A percentile compares a stretch with the other conserved stretches of the same genome.
These are phyloP conservation scores for Fusarium succisae DNA, from an alignment of 2,329 filamentous ascomycete species.

Conservation along the genomic window DNA sequence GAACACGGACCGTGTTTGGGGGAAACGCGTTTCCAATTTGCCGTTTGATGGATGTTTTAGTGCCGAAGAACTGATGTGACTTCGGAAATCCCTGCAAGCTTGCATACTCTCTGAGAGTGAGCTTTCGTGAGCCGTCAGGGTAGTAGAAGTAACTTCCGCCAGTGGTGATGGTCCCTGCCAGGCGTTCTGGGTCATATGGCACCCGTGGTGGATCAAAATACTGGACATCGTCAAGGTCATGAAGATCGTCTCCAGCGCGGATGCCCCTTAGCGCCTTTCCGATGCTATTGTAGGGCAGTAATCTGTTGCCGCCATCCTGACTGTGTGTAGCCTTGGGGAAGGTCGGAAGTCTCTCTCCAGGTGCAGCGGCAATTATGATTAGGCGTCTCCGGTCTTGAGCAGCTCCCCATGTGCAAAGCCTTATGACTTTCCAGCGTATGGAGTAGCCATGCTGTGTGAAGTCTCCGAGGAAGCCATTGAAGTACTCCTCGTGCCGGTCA, in stretches of 20 bases:
- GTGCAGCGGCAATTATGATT: slow-evolving; percentile 68
- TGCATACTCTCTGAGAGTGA: slow-evolving; percentile 75
- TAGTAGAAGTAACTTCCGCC: slow-evolving; percentile 71
- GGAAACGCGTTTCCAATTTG: slow-evolving; percentile 87
- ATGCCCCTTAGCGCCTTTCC: slow-evolving; percentile 53
- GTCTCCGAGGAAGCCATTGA: slow-evolving; percentile 68
- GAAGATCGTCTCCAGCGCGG: slow-evolving; percentile 48
- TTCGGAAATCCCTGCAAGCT: slow-evolving; percentile 75
- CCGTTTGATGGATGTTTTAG: slow-evolving; percentile 55
- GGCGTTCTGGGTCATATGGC: slow-evolving; percentile 57
- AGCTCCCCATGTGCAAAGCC: slow-evolving; percentile 60
- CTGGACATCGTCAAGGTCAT: slow-evolving; percentile 48
- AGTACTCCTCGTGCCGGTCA: slow-evolving; percentile 62
- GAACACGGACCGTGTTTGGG: slow-evolving; percentile 61
- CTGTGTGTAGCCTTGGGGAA: slow-evolving; percentile 72
- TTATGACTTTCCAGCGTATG: slow-evolving; percentile 72
- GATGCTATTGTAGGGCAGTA: slow-evolving; percentile 57
- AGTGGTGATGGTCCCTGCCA: slow-evolving; percentile 71
- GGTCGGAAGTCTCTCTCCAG: slow-evolving; percentile 74
- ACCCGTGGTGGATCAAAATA: slow-evolving; percentile 43
- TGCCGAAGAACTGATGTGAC: slow-evolving; percentile 64
- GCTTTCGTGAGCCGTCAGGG: slow-evolving; percentile 68
- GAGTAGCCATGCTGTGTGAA: slow-evolving; percentile 75
- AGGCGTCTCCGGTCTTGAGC: slow-evolving; percentile 61
- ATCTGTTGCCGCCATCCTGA: slow-evolving; percentile 46